A percentile compares a stretch with the other conserved stretches of the same genome.
Evolutionary conservation across 2,329 filamentous ascomycete genomes (phyloP).

Genomic region (Sclerotinia spermophila): DNA sequence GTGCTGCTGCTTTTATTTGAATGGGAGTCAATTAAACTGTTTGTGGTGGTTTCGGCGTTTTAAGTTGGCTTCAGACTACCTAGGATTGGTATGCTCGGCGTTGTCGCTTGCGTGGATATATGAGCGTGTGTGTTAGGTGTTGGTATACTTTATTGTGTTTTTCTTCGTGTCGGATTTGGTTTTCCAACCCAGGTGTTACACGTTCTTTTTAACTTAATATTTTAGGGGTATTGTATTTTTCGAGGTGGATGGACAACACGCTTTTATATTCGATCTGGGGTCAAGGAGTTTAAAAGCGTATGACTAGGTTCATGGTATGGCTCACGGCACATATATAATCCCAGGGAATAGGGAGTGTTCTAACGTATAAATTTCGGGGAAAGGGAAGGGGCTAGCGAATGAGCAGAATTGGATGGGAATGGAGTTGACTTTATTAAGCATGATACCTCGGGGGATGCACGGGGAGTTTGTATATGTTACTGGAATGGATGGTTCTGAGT

Average conservation of each 20-base stretch:
- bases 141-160: background rate
- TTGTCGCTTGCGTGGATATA: background rate
- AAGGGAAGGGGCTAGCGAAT: background rate
- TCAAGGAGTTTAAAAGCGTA: slow-evolving; percentile 5
- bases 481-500: background rate
- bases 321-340: background rate
- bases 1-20: slow-evolving; percentile 30
- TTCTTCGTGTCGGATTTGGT: background rate
- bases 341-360: background rate
- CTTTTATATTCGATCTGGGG: background rate
- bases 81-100: background rate
- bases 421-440: background rate
- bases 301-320: background rate
- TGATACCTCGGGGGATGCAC: background rate
- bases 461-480: background rate
- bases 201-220: background rate
- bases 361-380: background rate
- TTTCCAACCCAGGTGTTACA: background rate
- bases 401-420: background rate
- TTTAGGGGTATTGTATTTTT: background rate
- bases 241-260: background rate
- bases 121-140: background rate
- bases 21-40: background rate
- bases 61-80: background rate
- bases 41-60: background rate